A percentile compares a stretch with the other conserved stretches of the same genome.
phyloP scores from a whole-genome alignment of 495 filamentous ascomycete genomes.

The Aspergillus panamensis region DNA sequence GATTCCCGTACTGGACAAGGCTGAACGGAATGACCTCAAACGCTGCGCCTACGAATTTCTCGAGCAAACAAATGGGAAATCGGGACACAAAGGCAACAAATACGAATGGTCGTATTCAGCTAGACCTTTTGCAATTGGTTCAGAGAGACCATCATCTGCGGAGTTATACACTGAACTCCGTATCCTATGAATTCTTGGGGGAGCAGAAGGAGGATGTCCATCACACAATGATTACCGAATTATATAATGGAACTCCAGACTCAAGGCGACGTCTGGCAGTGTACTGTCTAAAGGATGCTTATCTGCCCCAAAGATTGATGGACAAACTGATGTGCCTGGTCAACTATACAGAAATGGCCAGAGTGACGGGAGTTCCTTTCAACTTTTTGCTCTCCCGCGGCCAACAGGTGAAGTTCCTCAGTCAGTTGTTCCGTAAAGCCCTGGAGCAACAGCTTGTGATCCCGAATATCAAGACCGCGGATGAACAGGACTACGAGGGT shows the following conservation, averaged over 20 bases:
- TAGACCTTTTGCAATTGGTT: slow-evolving; percentile 88
- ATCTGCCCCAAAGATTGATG: slow-evolving; percentile 89
- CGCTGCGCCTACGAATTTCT: slow-evolving; percentile 76
- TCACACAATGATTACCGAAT: slow-evolving; percentile 97
- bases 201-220: slow-evolving; percentile 99
- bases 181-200: slow-evolving; percentile 92
- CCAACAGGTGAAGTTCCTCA: slow-evolving; percentile 97
- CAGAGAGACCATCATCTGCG: slow-evolving; percentile 92
- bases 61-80: slow-evolving; percentile 98
- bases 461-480: slow-evolving; percentile 68
- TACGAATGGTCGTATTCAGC: slow-evolving; percentile 87
- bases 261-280: slow-evolving; percentile 86
- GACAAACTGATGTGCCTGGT: slow-evolving; percentile 97
- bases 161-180: slow-evolving; percentile 96
- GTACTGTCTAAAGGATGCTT: slow-evolving; percentile 98
- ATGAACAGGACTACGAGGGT: slow-evolving; percentile 87
- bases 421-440: slow-evolving; percentile 94
- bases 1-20: slow-evolving; percentile 84
- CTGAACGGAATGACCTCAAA: slow-evolving; percentile 61
- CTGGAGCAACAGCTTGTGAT: slow-evolving; percentile 89
- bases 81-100: slow-evolving; percentile 92
- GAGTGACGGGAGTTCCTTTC: slow-evolving; percentile 97
- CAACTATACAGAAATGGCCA: slow-evolving; percentile 99
- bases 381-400: slow-evolving; percentile 89
- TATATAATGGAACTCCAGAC: slow-evolving; percentile 92